Conservation (phyloP, 441 rosid species). For the Adansonia madagascariensis region DNA sequence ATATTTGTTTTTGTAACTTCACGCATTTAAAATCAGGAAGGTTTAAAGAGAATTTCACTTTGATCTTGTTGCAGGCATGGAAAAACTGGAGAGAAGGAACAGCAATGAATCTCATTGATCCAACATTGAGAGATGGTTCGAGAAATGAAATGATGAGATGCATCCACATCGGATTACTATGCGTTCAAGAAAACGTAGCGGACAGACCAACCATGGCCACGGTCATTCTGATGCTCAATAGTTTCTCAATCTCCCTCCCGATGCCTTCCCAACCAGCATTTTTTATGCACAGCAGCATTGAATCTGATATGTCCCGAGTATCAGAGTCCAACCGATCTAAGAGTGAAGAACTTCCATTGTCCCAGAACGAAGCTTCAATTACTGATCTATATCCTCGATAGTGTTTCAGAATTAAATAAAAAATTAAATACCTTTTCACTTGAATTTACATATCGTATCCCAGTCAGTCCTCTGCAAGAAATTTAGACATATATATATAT, state of each 20-base stretch:
- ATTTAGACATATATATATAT: background rate
- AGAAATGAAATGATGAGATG: conserved; percentile 50
- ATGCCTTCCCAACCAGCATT: conserved; percentile 42
- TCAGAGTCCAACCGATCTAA: background rate
- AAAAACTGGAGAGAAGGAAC: conserved; percentile 47
- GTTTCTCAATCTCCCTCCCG: conserved; percentile 47
- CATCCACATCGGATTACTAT: conserved; percentile 60
- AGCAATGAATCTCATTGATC: conserved; percentile 45
- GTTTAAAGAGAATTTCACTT: background rate
- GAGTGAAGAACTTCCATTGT: background rate
- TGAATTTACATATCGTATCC: too few species aligned
- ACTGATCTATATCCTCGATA: conserved; percentile 16
- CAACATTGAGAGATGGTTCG: conserved; percentile 32
- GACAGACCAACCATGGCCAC: conserved; percentile 60
- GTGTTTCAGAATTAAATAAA: background rate
- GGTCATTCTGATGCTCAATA: conserved; percentile 55
- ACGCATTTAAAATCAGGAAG: background rate
- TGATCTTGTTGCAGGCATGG: conserved; percentile 44
- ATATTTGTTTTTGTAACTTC: background rate
- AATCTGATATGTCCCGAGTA: conserved; percentile 14
- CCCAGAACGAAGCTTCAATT: background rate
- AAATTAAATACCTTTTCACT: background rate
- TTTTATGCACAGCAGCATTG: conserved; percentile 27
- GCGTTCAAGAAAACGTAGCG: conserved; percentile 55
- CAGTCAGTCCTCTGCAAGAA: background rate